Evolutionary conservation across 371 early-diverging fungal species (phyloP).

Genomic region (Mucor circinelloides): DNA sequence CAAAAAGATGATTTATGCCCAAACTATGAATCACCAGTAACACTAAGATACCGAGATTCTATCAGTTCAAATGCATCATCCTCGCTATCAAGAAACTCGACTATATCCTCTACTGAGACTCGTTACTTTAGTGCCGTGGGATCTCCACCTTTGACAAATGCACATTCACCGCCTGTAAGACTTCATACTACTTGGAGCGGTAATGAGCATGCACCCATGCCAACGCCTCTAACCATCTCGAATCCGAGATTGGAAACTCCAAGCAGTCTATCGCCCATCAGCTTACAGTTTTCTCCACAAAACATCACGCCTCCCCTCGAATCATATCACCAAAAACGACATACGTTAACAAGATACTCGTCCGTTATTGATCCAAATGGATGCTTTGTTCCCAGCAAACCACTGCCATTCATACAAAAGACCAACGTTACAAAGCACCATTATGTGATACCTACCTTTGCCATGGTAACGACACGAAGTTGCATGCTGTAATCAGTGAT

Average conservation of each 20-base stretch:
- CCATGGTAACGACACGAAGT: constrained; percentile 11
- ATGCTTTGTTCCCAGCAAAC: constrained; percentile 12
- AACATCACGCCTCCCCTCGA: neutral
- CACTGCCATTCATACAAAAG: constrained; percentile 2
- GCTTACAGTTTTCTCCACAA: neutral
- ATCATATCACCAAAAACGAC: neutral
- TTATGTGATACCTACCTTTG: constrained; percentile 22
- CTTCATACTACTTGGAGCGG: neutral
- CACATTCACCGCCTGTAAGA: neutral
- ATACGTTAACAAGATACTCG: neutral
- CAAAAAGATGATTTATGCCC: neutral
- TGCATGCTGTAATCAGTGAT: neutral
- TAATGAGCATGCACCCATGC: neutral
- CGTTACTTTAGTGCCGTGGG: neutral
- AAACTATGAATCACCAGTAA: constrained; percentile 2
- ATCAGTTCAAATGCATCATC: constrained; percentile 16
- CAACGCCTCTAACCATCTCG: neutral
- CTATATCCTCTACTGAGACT: constrained; percentile 10
- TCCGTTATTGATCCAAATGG: constrained; percentile 12
- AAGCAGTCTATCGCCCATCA: neutral
- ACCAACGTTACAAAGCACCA: constrained; percentile 9
- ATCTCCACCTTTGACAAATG: neutral
- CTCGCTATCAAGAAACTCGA: constrained; percentile 16
- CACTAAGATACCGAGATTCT: constrained; percentile 19
- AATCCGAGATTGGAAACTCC: neutral